A percentile compares a stretch with the other conserved stretches of the same genome.
Conservation (phyloP, 148 eudicot species). For the Pouteria glomerata region DNA sequence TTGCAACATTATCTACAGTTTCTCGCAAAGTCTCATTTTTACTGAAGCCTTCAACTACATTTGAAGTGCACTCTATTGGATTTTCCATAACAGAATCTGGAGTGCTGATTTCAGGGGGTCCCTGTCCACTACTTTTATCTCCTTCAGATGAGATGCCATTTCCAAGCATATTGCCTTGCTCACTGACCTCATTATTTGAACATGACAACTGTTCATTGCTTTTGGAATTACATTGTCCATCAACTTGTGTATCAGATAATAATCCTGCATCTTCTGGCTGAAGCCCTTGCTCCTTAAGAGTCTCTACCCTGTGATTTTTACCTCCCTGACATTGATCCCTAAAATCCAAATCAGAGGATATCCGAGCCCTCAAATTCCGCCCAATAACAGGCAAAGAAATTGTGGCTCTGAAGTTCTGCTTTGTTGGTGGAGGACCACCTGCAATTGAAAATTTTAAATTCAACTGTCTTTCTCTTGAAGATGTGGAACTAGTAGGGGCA, state of each 20-base stretch:
- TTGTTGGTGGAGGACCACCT: constrained; percentile 84
- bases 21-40: constrained; percentile 15
- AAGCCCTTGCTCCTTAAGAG: background rate
- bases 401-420: constrained; percentile 71
- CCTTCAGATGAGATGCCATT: constrained; percentile 12
- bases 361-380: constrained; percentile 67
- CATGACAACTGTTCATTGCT: constrained; percentile 3
- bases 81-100: constrained; percentile 16
- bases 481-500: constrained; percentile 19
- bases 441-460: constrained; percentile 70
- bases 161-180: constrained; percentile 4
- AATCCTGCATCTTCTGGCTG: background rate
- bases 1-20: constrained; percentile 20
- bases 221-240: constrained; percentile 4
- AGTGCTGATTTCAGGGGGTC: constrained; percentile 15
- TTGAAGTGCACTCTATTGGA: constrained; percentile 17
- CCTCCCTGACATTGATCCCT: constrained; percentile 15
- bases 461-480: constrained; percentile 19
- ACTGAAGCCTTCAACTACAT: constrained; percentile 18
- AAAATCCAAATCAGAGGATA: constrained; percentile 33
- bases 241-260: background rate
- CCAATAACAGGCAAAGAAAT: constrained; percentile 89
- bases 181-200: background rate
- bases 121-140: constrained; percentile 21
- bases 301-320: background rate